Evolutionary conservation across 306 rosid genomes (phyloP).

Genomic region (Arachis stenosperma): DNA sequence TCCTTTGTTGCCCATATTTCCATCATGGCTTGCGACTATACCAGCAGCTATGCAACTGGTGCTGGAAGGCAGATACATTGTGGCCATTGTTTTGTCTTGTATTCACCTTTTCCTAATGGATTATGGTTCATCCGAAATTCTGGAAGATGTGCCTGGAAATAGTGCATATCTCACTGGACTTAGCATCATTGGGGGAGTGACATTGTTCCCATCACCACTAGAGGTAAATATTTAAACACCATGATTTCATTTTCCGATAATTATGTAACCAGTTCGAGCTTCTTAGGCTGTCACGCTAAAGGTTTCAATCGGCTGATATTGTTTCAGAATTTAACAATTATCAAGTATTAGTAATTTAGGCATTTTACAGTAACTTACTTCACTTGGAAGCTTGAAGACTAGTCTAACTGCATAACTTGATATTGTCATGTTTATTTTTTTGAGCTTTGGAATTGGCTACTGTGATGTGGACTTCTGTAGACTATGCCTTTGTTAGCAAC

Average conservation of each 20-base stretch:
- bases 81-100: constrained; percentile 56
- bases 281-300: not conserved
- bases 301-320: not conserved
- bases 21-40: constrained; percentile 76
- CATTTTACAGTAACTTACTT: constrained; percentile 31
- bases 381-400: constrained; percentile 17
- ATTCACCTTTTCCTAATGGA: constrained; percentile 85
- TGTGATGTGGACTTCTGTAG: constrained; percentile 12
- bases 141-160: constrained; percentile 85
- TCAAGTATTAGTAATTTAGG: constrained; percentile 6
- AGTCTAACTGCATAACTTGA: constrained; percentile 27
- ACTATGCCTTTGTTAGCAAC: not conserved
- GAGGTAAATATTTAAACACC: constrained; percentile 60
- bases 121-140: constrained; percentile 79
- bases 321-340: not conserved
- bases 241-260: constrained; percentile 23
- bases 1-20: constrained; percentile 83
- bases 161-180: constrained; percentile 92
- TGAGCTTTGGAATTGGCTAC: constrained; percentile 10
- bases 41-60: constrained; percentile 84
- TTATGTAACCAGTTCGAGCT: constrained; percentile 3
- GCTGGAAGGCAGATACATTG: constrained; percentile 80
- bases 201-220: constrained; percentile 86
- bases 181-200: constrained; percentile 97
- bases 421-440: not conserved